Evolutionary conservation across 345 rosid genomes (phyloP).

Genomic region (Citrus sp.): DNA sequence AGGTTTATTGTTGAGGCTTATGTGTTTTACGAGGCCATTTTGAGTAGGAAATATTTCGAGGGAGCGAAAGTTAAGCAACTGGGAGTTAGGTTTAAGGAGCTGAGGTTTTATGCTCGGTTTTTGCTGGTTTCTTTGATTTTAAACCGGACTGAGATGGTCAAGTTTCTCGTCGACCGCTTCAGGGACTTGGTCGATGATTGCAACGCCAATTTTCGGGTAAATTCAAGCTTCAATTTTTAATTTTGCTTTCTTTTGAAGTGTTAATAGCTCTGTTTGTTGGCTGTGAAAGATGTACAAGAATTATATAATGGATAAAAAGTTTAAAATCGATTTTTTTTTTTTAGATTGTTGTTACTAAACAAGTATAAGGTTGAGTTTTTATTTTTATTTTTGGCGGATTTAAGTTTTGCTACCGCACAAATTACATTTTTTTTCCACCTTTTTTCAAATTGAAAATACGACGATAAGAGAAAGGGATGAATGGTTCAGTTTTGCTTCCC

Average conservation of each 20-base stretch:
- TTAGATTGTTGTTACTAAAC: not conserved
- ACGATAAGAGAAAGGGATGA: not conserved
- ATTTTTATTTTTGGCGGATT: not conserved
- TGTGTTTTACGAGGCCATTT: conserved; percentile 90
- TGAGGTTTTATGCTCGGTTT: conserved; percentile 87
- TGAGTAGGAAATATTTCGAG: conserved; percentile 74
- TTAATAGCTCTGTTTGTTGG: not conserved
- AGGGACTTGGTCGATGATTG: conserved; percentile 61
- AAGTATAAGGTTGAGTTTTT: not conserved
- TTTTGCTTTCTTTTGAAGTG: not conserved
- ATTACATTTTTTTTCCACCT: too few species aligned
- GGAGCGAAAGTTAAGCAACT: conserved; percentile 59
- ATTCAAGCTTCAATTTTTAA: not conserved
- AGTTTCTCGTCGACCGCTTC: conserved; percentile 45
- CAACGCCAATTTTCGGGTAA: conserved; percentile 73
- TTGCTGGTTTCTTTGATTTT: conserved; percentile 75
- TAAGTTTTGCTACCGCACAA: too few species aligned
- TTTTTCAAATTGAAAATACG: not conserved
- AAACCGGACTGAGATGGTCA: conserved; percentile 60
- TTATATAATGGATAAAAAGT: too few species aligned
- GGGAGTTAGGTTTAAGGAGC: conserved; percentile 75
- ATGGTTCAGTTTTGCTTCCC: not conserved
- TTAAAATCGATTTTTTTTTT: not conserved
- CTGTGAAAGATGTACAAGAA: not conserved
- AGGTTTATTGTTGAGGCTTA: conserved; percentile 84